A percentile compares a stretch with the other conserved stretches of the same genome.
phyloP scores from a whole-genome alignment of 2,329 filamentous ascomycete genomes.

The Aspergillaceae sp. region DNA sequence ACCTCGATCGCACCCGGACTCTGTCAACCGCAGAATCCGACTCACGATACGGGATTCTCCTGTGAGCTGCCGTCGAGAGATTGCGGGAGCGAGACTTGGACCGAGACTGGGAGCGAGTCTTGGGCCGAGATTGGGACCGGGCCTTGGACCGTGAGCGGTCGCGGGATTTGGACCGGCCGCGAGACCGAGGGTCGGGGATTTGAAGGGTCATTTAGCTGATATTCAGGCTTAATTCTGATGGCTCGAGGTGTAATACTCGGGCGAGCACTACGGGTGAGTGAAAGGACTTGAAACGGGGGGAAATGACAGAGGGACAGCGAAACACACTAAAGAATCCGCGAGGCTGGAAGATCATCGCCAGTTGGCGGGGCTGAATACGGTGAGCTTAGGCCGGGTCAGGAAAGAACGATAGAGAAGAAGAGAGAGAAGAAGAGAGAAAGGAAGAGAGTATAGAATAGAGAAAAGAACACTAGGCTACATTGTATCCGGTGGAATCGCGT shows the following conservation, averaged over 20 bases:
- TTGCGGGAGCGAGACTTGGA: conserved; percentile 2
- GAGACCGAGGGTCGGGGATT: conserved; percentile 34
- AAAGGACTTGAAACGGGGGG: not conserved
- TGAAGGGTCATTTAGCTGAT: conserved; percentile 25
- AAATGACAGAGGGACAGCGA: not conserved
- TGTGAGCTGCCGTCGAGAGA: no score
- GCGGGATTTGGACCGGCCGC: conserved; percentile 35
- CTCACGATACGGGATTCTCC: no score
- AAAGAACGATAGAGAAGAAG: not conserved
- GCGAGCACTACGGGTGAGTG: not conserved
- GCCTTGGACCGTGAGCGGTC: conserved; percentile 25
- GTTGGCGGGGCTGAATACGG: no score
- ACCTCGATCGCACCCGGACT: no score
- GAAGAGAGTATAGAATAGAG: conserved; percentile 1
- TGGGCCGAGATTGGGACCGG: conserved; percentile 23
- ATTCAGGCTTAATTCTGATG: no score
- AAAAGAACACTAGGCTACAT: not conserved
- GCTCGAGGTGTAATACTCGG: no score
- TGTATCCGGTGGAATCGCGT: not conserved
- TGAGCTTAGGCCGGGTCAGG: no score
- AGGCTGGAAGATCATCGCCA: no score
- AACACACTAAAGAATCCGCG: no score
- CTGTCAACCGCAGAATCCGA: no score
- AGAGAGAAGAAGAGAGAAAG: not conserved
- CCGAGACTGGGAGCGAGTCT: conserved; percentile 23